These are phyloP conservation scores for Petunia hybrid DNA, from an alignment of 305 asterid genomes.

Conservation along the genomic window DNA sequence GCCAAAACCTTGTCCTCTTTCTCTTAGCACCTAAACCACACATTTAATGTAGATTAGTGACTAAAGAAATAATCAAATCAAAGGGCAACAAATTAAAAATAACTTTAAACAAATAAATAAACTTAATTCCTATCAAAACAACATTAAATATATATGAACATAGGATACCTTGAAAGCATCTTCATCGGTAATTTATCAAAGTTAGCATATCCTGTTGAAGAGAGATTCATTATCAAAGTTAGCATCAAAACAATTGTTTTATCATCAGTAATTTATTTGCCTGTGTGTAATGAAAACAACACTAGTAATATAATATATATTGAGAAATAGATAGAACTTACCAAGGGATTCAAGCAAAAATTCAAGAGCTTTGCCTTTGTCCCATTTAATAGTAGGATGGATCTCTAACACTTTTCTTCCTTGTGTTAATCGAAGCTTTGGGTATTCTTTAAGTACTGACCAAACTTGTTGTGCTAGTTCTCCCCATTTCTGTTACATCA, in stretches of 20 bases:
- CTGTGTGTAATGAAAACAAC: neutral
- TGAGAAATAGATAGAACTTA: constrained; percentile 40
- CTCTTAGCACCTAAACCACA: no score
- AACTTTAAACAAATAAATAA: neutral
- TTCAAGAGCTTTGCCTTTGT: constrained; percentile 98
- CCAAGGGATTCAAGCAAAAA: constrained; percentile 89
- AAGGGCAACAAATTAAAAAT: neutral
- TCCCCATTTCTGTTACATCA: constrained; percentile 71
- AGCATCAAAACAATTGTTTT: constrained; percentile 14
- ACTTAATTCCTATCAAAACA: neutral
- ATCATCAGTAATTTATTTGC: neutral
- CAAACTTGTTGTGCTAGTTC: constrained; percentile 83
- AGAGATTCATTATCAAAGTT: constrained; percentile 26
- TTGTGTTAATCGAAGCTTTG: constrained; percentile 75
- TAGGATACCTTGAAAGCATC: constrained; percentile 89
- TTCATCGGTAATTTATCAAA: constrained; percentile 83
- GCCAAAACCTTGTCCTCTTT: no score
- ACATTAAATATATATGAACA: constrained; percentile 4
- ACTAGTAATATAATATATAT: neutral
- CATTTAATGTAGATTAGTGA: neutral
- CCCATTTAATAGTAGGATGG: constrained; percentile 95
- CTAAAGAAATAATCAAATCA: neutral
- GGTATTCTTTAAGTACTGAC: constrained; percentile 78
- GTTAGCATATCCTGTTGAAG: constrained; percentile 72
- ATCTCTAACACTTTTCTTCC: constrained; percentile 95